phyloP scores from a whole-genome alignment of 305 asterid genomes.

The Fraxinus albicans region DNA sequence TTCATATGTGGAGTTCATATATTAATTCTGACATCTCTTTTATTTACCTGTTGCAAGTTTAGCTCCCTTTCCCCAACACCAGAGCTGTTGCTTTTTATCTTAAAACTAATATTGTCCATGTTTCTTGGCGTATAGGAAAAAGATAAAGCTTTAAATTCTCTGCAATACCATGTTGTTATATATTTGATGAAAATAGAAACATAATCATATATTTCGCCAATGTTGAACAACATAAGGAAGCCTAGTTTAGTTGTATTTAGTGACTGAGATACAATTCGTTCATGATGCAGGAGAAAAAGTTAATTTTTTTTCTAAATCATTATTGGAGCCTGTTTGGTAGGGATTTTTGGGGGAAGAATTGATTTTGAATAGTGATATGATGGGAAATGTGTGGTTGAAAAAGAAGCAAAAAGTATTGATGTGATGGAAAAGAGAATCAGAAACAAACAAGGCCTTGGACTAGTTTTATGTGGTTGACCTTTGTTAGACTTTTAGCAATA shows the following conservation, averaged over 20 bases:
- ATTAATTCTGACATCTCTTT: background rate
- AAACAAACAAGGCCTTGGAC: too few relatives aligned
- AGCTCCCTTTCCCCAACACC: background rate
- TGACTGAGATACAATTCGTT: background rate
- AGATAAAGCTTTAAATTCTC: slow-evolving; percentile 2
- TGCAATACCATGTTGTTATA: background rate
- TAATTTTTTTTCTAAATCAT: background rate
- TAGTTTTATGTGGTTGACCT: background rate
- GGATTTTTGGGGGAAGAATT: too few relatives aligned
- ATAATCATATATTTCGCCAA: background rate
- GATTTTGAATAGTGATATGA: too few relatives aligned
- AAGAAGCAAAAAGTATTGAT: too few relatives aligned
- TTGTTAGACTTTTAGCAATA: background rate
- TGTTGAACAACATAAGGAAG: background rate
- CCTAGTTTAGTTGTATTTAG: background rate
- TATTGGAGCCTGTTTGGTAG: too few relatives aligned
- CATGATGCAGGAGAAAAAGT: background rate
- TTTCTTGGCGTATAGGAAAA: background rate
- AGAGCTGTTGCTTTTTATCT: slow-evolving; percentile 1
- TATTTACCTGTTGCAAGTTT: background rate
- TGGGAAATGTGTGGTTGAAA: too few relatives aligned
- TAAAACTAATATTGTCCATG: background rate
- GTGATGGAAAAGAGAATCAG: too few relatives aligned
- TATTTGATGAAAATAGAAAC: background rate
- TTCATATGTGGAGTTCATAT: background rate